These are phyloP conservation scores for Umbelopsis sp. DNA, from an alignment of 371 early-diverging fungal genomes.

Conservation along the genomic window DNA sequence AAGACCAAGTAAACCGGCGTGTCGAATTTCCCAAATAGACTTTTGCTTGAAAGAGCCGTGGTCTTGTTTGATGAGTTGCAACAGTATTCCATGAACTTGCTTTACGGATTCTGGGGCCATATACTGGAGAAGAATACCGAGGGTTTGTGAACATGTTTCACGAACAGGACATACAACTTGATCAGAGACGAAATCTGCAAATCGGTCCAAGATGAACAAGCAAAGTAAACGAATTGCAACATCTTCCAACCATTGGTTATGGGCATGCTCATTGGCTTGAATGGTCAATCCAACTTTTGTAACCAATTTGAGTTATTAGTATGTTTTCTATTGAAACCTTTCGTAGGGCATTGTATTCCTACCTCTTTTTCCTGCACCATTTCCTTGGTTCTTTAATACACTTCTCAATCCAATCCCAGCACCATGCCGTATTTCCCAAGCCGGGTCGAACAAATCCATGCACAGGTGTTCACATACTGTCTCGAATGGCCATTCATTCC, in stretches of 20 bases:
- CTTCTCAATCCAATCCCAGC: slow-evolving; percentile 94
- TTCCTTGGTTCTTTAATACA: slow-evolving; percentile 85
- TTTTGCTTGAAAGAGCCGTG: slow-evolving; percentile 47
- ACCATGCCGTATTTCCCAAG: slow-evolving; percentile 97
- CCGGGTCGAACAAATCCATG: slow-evolving; percentile 87
- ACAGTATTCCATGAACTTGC: slow-evolving; percentile 58
- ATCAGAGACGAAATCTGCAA: slow-evolving; percentile 96
- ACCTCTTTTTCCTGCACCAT: slow-evolving; percentile 78
- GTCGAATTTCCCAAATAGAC: slow-evolving; percentile 90
- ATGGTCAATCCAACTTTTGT: slow-evolving; percentile 43
- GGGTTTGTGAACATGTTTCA: slow-evolving; percentile 93
- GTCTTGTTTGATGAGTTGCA: slow-evolving; percentile 63
- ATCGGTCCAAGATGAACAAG: slow-evolving; percentile 93
- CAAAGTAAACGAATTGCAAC: slow-evolving; percentile 86
- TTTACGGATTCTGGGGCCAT: slow-evolving; percentile 59
- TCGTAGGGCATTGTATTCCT: neutral
- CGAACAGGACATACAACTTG: slow-evolving; percentile 95
- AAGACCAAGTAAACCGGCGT: slow-evolving; percentile 94
- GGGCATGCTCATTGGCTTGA: slow-evolving; percentile 65
- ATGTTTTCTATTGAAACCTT: too few species aligned
- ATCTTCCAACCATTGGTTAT: slow-evolving; percentile 87
- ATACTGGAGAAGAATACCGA: slow-evolving; percentile 84
- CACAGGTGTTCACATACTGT: slow-evolving; percentile 88
- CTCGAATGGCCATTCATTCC: slow-evolving; percentile 90
- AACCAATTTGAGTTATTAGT: neutral